Evolutionary conservation across 106 monocot species (phyloP).

Genomic region (Agapanthus africanus): DNA sequence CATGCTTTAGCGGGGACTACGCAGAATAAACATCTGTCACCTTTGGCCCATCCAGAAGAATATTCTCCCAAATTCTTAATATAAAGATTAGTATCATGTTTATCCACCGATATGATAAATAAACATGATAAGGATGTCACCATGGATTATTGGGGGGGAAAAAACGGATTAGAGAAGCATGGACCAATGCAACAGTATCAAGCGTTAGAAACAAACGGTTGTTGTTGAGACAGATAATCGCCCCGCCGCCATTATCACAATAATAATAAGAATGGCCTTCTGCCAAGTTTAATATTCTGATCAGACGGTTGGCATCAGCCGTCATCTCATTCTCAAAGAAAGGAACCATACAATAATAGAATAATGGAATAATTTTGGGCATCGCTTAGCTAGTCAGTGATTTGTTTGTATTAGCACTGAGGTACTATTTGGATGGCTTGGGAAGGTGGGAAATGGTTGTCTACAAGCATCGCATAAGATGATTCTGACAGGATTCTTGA

Average conservation of each 20-base stretch:
- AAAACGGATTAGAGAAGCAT: neutral
- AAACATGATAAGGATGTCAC: neutral
- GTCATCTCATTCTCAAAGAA: slow-evolving; percentile 12
- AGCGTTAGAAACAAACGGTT: neutral
- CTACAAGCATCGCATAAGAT: slow-evolving; percentile 33
- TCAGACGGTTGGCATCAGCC: neutral
- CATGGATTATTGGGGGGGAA: neutral
- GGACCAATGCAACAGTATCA: neutral
- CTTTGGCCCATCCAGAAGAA: neutral
- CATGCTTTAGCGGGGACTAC: no score
- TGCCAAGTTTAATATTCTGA: neutral
- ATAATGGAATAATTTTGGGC: neutral
- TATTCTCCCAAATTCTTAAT: neutral
- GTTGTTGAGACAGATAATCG: neutral
- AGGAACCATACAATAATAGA: neutral
- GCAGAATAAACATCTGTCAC: no score
- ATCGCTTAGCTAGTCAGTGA: slow-evolving; percentile 1
- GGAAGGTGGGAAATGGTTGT: slow-evolving; percentile 38
- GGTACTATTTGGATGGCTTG: slow-evolving; percentile 23
- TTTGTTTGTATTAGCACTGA: neutral
- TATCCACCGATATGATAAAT: neutral
- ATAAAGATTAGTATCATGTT: neutral
- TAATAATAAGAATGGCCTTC: neutral
- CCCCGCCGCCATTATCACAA: neutral
- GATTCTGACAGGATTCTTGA: slow-evolving; percentile 26